phyloP scores from a whole-genome alignment of 176 grass and related monocot species.

The Aegilops bicornis region DNA sequence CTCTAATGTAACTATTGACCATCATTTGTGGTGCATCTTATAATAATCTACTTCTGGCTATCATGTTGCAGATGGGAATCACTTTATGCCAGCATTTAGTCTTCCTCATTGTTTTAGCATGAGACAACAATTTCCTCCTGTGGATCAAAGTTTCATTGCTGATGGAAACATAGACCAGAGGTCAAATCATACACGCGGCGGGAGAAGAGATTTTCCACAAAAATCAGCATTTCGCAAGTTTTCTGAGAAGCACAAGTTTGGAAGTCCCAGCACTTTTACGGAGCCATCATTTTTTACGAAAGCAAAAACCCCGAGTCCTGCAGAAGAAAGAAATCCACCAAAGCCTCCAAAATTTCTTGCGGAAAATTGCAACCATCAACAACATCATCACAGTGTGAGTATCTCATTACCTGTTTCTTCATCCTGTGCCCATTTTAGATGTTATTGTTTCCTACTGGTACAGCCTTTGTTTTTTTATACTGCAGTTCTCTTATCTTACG shows the following conservation, averaged over 20 bases:
- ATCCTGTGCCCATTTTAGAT: slow-evolving; percentile 1
- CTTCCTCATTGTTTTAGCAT: too few species aligned
- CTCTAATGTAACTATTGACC: too few species aligned
- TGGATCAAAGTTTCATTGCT: too few species aligned
- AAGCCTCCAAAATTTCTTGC: slow-evolving; percentile 50
- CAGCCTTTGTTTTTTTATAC: slow-evolving; percentile 5
- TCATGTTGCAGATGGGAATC: too few species aligned
- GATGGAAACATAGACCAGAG: too few species aligned
- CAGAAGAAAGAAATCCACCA: slow-evolving; percentile 37
- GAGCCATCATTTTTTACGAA: slow-evolving; percentile 59
- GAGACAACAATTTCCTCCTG: too few species aligned
- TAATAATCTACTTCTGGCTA: too few species aligned
- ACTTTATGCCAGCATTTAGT: too few species aligned
- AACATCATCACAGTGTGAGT: slow-evolving; percentile 35
- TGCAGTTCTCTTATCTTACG: slow-evolving; percentile 17
- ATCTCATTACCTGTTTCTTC: slow-evolving; percentile 13
- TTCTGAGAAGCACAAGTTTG: slow-evolving; percentile 56
- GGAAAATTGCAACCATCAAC: slow-evolving; percentile 29
- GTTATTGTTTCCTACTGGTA: slow-evolving; percentile 6
- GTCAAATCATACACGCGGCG: too few species aligned
- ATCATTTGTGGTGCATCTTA: too few species aligned
- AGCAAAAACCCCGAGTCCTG: slow-evolving; percentile 31
- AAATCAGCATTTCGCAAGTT: slow-evolving; percentile 51
- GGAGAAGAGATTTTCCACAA: slow-evolving; percentile 38
- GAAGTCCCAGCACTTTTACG: slow-evolving; percentile 43